Evolutionary conservation across 257 asterid species (phyloP), one percentile per base, ranked within the genome.

Genomic region (Ilex aquifolium): DNA sequence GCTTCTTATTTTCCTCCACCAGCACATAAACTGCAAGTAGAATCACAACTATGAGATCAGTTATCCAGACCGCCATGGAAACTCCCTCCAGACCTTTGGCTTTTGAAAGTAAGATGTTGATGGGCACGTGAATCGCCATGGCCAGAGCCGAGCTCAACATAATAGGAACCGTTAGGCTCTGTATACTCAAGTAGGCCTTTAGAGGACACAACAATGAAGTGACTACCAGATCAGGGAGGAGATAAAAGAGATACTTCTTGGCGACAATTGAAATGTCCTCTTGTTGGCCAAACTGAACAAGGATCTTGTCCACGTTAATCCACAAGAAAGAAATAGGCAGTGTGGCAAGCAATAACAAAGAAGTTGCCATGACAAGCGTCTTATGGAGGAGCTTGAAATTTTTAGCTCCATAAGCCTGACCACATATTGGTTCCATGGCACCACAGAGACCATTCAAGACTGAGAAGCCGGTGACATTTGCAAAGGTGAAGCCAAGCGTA

Each of bases 351-450:
- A 89, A 73, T 8, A 87, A 79, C 17, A 89, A 63, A 39, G 49
- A 61, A 17, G 74, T 70, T 3, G 88, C 67, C 95, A 87, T 89
- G 72, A 79, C 40, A 31, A 92, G 90, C 12, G 94, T 87, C 65
- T 81, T 85, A 58, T 88, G 96, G 32, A 89, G 91, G 66, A 92
- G 88, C 80, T 77, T 84, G 32, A 74, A 79, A 56, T 92, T 89
- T 66, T 75, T 82, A 60, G 95, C 95, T 2, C 99, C 99, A 40
- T 73, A 85, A 1, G 97, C 99, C 55, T 89, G 99, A 50, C 99
- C 97, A 66, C 96, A 87, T n/a, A 92, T 82, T 6, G 96, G 99
- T 64, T 85, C 97, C 94, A 92, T 84, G 29, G 95, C 96, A n/a
- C 66, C 84, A 60, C 79, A 76, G 10, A 92, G 86, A 0, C 96